These are phyloP conservation scores for Xylaria cubensis DNA, from an alignment of 495 filamentous ascomycete genomes.

Conservation along the genomic window DNA sequence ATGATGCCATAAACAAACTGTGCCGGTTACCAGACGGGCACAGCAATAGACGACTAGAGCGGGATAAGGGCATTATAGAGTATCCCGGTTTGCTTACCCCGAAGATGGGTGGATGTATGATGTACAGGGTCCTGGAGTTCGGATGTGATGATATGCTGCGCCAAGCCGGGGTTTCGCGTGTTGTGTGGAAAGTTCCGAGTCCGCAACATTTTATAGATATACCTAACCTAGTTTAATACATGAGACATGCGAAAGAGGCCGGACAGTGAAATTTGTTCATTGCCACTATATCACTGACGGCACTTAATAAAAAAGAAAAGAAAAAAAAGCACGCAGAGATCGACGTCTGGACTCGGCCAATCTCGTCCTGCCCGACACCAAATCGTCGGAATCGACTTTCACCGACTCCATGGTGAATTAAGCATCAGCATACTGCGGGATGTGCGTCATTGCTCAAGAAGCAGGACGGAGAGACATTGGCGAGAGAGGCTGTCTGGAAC, in stretches of 20 bases:
- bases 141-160: background rate
- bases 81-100: background rate
- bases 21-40: background rate
- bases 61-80: conserved; percentile 13
- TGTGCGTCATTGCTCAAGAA: background rate
- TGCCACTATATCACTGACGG: background rate
- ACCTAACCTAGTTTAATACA: background rate
- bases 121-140: conserved; percentile 10
- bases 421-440: background rate
- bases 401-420: background rate
- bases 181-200: background rate
- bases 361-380: background rate
- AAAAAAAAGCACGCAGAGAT: background rate
- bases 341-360: background rate
- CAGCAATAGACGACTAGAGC: background rate
- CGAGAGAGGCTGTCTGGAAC: background rate
- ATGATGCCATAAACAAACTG: background rate
- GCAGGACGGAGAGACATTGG: background rate
- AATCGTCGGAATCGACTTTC: background rate
- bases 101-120: background rate
- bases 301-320: background rate
- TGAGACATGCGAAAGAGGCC: background rate
- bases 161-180: background rate
- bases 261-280: background rate
- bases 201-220: background rate